Evolutionary conservation across 495 filamentous ascomycete species (phyloP), one percentile per base, ranked within the genome.

Genomic region (Choiromyces venosus): DNA sequence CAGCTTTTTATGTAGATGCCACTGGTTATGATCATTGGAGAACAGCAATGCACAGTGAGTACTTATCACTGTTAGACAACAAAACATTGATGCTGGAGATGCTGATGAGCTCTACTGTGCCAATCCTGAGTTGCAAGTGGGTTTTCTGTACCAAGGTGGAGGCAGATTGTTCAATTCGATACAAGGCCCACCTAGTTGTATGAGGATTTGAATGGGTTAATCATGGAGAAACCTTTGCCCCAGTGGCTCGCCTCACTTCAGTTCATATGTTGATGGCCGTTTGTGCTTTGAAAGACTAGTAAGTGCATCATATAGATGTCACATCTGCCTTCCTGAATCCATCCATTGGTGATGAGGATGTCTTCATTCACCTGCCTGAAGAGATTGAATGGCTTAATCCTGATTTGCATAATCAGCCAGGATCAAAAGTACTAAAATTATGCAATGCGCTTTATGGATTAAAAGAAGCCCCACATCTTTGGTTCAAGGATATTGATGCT

Each of bases 371-470:
- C 25, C 35, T 78, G 4, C 73, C 73, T 3, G 42, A 73, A 52
- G 76, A 71, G n/a, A n/a, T n/a, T n/a, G n/a, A n/a, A n/a, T n/a
- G n/a, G n/a, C n/a, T n/a, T n/a, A n/a, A n/a, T n/a, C n/a, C n/a
- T n/a, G n/a, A n/a, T n/a, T n/a, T n/a, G n/a, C n/a, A n/a, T n/a
- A n/a, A n/a, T n/a, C n/a, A n/a, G n/a, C n/a, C n/a, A n/a, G n/a
- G n/a, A n/a, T n/a, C n/a, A n/a, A n/a, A n/a, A n/a, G n/a, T n/a
- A n/a, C n/a, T n/a, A n/a, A n/a, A n/a, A n/a, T n/a, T n/a, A n/a
- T n/a, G n/a, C n/a, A 74, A 77, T 38, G 71, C 64, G 4, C 38
- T 72, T n/a, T 76, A 79, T 25, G 76, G 71, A 6, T 61, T 73
- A 1, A 69, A 74, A 19, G 39, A 73, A 40, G 65, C 70, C 18